phyloP scores from a whole-genome alignment of 495 filamentous ascomycete species.

The Achaetomiella virescens region DNA sequence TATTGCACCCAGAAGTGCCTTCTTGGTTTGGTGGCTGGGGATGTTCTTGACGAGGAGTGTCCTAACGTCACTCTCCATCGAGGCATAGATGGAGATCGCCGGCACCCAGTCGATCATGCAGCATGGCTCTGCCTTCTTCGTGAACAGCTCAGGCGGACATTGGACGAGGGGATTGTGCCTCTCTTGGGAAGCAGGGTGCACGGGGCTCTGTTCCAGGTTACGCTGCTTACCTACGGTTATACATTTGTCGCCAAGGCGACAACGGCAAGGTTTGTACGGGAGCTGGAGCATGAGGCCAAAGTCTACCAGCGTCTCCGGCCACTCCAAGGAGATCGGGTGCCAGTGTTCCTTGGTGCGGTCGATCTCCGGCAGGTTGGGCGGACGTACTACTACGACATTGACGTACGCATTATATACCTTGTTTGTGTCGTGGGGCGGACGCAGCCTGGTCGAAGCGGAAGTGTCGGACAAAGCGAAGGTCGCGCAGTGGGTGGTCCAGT shows the following conservation, averaged over 20 bases:
- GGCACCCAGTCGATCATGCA: too few species aligned
- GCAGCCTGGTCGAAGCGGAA: not conserved
- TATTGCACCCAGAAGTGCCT: slow-evolving; percentile 47
- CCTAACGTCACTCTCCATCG: too few species aligned
- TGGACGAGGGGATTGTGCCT: slow-evolving; percentile 20
- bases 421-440: slow-evolving; percentile 38
- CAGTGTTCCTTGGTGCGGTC: slow-evolving; percentile 40
- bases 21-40: slow-evolving; percentile 34
- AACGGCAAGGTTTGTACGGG: not conserved
- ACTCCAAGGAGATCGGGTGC: slow-evolving; percentile 35
- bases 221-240: slow-evolving; percentile 36
- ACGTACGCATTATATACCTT: slow-evolving; percentile 42
- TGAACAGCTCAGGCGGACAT: slow-evolving; percentile 15
- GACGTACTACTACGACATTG: slow-evolving; percentile 33
- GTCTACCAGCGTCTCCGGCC: slow-evolving; percentile 34
- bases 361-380: slow-evolving; percentile 32
- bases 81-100: too few species aligned
- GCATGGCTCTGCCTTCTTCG: too few species aligned
- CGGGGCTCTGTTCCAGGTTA: slow-evolving; percentile 39
- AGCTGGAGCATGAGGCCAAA: too few species aligned
- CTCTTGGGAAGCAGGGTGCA: slow-evolving; percentile 17
- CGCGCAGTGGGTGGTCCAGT: slow-evolving; percentile 1
- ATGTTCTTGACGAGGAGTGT: slow-evolving; percentile 34
- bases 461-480: not conserved
- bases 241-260: slow-evolving; percentile 46